Conservation (phyloP, 2,329 filamentous ascomycete species). For the Cordyceps farinosa region DNA sequence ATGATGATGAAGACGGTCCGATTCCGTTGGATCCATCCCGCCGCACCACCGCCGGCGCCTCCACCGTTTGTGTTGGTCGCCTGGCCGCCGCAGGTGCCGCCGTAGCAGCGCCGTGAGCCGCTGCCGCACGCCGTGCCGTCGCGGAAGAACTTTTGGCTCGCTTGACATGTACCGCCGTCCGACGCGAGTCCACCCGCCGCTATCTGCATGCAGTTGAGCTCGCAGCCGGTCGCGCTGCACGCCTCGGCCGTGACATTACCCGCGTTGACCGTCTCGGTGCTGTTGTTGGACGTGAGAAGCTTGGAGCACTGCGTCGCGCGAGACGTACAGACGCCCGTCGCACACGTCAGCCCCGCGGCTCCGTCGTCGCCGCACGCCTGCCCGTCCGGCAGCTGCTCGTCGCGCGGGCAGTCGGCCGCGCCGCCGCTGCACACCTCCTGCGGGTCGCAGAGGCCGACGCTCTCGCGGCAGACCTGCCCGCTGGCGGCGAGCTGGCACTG, state of each 20-base stretch:
- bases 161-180: constrained; percentile 15
- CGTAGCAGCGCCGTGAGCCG: constrained; percentile 63
- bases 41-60: background rate
- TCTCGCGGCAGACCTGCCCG: constrained; percentile 68
- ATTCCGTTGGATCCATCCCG: constrained; percentile 14
- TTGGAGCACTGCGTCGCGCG: constrained; percentile 76
- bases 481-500: constrained; percentile 60
- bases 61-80: background rate
- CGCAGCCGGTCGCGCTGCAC: constrained; percentile 42
- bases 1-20: constrained; percentile 13
- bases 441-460: constrained; percentile 72
- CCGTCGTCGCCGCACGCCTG: constrained; percentile 61
- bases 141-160: constrained; percentile 66
- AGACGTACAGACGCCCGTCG: constrained; percentile 81
- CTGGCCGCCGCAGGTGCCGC: constrained; percentile 45
- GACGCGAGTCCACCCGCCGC: background rate
- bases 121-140: constrained; percentile 76
- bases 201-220: constrained; percentile 19
- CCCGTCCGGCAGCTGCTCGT: constrained; percentile 63
- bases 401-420: constrained; percentile 64
- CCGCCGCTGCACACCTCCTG: constrained; percentile 70
- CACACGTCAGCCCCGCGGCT: constrained; percentile 58
- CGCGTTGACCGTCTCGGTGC: constrained; percentile 74
- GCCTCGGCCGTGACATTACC: constrained; percentile 58
- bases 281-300: constrained; percentile 68